These are phyloP conservation scores for Epichloe gansuensis DNA, from an alignment of 2,329 filamentous ascomycete genomes.

Conservation along the genomic window DNA sequence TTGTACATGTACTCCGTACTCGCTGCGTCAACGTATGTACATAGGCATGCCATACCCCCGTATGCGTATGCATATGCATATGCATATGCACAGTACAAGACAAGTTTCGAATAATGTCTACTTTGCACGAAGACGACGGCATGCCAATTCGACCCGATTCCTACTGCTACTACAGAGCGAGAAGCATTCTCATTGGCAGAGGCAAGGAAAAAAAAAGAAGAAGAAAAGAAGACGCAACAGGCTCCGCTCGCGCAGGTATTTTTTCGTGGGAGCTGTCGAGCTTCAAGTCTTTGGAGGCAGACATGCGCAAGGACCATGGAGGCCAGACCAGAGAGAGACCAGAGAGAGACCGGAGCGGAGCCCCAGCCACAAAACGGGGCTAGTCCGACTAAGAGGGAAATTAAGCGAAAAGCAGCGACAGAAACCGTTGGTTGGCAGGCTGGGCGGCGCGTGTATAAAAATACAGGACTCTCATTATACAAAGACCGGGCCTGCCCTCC, in stretches of 20 bases:
- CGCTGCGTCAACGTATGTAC: too few species aligned
- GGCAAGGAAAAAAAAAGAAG: neutral
- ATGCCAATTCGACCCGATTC: too few species aligned
- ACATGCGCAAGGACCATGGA: neutral
- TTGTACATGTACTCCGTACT: too few species aligned
- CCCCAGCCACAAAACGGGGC: constrained; percentile 13
- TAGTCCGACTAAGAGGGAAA: constrained; percentile 23
- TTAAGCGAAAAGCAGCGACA: constrained; percentile 23
- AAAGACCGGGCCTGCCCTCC: constrained; percentile 32
- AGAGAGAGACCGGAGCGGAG: neutral
- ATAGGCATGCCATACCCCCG: too few species aligned
- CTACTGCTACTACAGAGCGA: too few species aligned
- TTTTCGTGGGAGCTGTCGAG: neutral
- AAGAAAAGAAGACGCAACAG: neutral
- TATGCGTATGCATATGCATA: neutral
- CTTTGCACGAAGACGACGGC: neutral
- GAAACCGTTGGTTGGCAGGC: constrained; percentile 22
- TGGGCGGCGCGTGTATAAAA: constrained; percentile 28
- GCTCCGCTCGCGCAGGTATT: too few species aligned
- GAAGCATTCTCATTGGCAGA: neutral
- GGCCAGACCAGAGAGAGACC: neutral
- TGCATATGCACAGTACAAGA: neutral
- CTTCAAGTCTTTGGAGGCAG: too few species aligned
- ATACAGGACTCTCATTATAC: constrained; percentile 32
- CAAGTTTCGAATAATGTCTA: neutral